Evolutionary conservation across 768 basidiomycete species (phyloP).

Genomic region (Leccinum uliginosum): DNA sequence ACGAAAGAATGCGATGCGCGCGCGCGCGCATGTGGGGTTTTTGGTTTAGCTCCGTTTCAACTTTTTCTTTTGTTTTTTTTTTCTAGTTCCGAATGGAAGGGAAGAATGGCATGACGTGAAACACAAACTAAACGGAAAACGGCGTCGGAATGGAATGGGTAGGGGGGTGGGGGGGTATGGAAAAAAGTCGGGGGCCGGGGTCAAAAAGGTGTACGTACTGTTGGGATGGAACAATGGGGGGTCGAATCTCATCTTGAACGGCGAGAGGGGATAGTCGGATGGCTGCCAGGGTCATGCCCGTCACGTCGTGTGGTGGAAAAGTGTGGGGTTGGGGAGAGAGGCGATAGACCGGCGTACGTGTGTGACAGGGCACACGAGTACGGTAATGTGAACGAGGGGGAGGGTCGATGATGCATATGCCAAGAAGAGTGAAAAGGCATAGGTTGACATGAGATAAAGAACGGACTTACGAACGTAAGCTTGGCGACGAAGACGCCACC

Average conservation of each 20-base stretch:
- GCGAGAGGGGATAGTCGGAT: conserved; percentile 91
- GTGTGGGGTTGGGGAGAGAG: not conserved
- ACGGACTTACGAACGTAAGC: conserved; percentile 74
- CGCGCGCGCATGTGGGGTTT: not conserved
- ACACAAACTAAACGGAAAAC: not conserved
- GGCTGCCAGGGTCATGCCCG: conserved; percentile 47
- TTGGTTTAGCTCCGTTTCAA: not conserved
- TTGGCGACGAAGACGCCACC: conserved; percentile 92
- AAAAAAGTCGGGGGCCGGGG: no score
- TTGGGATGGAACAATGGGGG: conserved; percentile 98
- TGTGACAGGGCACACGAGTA: no score
- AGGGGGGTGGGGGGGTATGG: no score
- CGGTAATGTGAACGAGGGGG: no score
- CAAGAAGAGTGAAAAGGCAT: not conserved
- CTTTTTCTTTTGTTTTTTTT: no score
- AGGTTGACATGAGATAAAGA: conserved; percentile 14
- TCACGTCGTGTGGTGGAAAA: not conserved
- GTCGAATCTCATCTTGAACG: conserved; percentile 99
- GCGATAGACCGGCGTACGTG: not conserved
- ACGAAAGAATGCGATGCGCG: not conserved
- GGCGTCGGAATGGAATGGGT: not conserved
- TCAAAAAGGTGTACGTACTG: conserved; percentile 52
- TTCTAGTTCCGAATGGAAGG: not conserved
- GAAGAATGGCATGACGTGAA: not conserved
- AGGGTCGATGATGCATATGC: no score